Base-by-base conservation (phyloP, 495 filamentous ascomycete genomes). In the Xylaria flabelliformis region DNA sequence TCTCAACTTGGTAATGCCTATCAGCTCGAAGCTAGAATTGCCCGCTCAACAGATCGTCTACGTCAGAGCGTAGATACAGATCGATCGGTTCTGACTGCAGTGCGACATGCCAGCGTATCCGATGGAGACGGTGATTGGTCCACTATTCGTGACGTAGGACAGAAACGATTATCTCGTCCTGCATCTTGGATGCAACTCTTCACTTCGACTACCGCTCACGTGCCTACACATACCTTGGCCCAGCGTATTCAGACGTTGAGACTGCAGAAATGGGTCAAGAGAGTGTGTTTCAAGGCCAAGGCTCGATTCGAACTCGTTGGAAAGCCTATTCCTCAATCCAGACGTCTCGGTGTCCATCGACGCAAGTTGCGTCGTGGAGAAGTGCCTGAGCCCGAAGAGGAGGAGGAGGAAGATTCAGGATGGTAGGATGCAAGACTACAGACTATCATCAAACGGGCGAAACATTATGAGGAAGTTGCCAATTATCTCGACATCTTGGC, bases 171-270 rank as follows among this genome's bases (percentile, higher is more conserved):
- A 0, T 46, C 68, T 17, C 44, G 21, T 29, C 46, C 26, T 55
- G 17, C 48, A 21, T 46, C 69, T 2, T 71, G 69, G 69, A 48
- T 48, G 50, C 34, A 71, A 4, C 61, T 65, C 48, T 48, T 71
- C 69, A 46, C 50, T 1, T 12, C 21, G n/a, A 32, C 17, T 24
- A 21, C 62, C 36, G 42, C 73, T 2, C 72, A 73, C 29, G 64
- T n/a, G 21, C 75, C 75, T 9, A 73, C 75, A 17, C 50, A 24
- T 13, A 76, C 72, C 34, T 2, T 76, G 10, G 39, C 65, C 9
- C 62, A 74, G 42, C 77, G 74, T 21, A 62, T 76, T 17, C 72
- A 76, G 46, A 77, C 71, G 48, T 70, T 76, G 66, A 75, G 74
- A 32, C 39, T 77, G 46, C 64, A 63, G 26, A 74, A 71, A 46